Evolutionary conservation across 768 basidiomycete species (phyloP).

Genomic region (Boletales sp.): DNA sequence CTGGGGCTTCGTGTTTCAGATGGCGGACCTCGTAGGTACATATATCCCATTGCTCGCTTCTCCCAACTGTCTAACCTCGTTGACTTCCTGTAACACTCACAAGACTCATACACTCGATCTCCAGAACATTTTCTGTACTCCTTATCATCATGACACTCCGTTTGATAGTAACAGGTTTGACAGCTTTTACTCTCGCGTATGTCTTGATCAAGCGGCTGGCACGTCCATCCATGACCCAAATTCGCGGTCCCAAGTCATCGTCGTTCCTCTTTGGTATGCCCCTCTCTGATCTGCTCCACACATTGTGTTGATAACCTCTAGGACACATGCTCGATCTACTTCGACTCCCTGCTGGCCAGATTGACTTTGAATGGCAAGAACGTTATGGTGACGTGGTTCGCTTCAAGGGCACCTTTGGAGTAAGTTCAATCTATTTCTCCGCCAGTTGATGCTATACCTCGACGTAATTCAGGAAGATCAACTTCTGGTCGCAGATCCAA

Average conservation of each 20-base stretch:
- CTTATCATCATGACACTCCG: too few species aligned
- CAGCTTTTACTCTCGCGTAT: slow-evolving; percentile 2
- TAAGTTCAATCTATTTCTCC: slow-evolving; percentile 14
- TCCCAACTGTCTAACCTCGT: too few species aligned
- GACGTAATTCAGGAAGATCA: slow-evolving; percentile 35
- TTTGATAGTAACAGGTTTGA: background rate
- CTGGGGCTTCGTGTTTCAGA: too few species aligned
- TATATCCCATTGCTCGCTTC: too few species aligned
- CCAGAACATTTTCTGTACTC: too few species aligned
- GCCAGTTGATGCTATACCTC: background rate
- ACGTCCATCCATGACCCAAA: slow-evolving; percentile 10
- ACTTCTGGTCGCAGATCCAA: slow-evolving; percentile 46
- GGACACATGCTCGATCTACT: slow-evolving; percentile 30
- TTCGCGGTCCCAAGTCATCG: slow-evolving; percentile 18
- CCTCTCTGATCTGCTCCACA: background rate
- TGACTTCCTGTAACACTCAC: too few species aligned
- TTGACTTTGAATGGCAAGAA: slow-evolving; percentile 29
- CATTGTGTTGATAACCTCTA: slow-evolving; percentile 20
- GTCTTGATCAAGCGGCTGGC: background rate
- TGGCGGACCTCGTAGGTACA: too few species aligned
- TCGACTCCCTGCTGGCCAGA: slow-evolving; percentile 21
- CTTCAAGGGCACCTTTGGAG: slow-evolving; percentile 23
- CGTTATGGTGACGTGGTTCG: slow-evolving; percentile 29
- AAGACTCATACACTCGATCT: too few species aligned
- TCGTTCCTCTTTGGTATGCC: slow-evolving; percentile 20